Base-by-base conservation (phyloP, 2,329 filamentous ascomycete species). In the Neonectria coccinea region DNA sequence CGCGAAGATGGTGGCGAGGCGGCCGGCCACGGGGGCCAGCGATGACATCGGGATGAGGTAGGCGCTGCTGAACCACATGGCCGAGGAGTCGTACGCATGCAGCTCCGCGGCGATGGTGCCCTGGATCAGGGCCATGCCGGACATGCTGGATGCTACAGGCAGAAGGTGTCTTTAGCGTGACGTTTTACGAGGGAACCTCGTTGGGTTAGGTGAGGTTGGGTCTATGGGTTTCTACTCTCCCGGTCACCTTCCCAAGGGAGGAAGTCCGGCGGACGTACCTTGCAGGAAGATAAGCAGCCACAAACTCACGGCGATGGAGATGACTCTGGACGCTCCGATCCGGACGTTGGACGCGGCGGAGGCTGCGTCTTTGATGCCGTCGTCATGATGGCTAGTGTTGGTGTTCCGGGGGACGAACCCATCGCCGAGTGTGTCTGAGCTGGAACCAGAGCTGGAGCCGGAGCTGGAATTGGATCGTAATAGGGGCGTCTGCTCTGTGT, bases 111-210 rank as follows among this genome's bases (percentile, higher is more conserved):
- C 92, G 68, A 97, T 92, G 54, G 84, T 84, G 8, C 90, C 92
- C 79, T 96, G 93, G 2, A 91, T 92, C 60, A 93, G 94, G 6
- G 92, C 92, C 75, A 97, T 89, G 70, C 93, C 89, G 12, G 90
- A 92, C 79, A 94, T 92, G 74, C 96, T 96, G 66, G 86, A 81
- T 6, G 85, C 85, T 85, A 64, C 16, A 39, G 14, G 14, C 6
- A 16, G 36, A 39, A 39, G 2, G 14, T 39, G 36, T 16, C 5
- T 39, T 39, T 39, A 39, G 36, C 36, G 14, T 39, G 36, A 16
- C 14, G 36, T n/a, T n/a, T 39, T n/a, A 6, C 31, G n/a, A 41
- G 16, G 14, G 6, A 16, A 36, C 5, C 31, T 22, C 36, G 39
- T 22, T 6, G 31, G 25, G 8, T 10, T 45, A 20, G 27, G 33